Evolutionary conservation across 2,329 filamentous ascomycete genomes (phyloP), one percentile per base, ranked within the genome.

Genomic region (Hypoxylon sp.): DNA sequence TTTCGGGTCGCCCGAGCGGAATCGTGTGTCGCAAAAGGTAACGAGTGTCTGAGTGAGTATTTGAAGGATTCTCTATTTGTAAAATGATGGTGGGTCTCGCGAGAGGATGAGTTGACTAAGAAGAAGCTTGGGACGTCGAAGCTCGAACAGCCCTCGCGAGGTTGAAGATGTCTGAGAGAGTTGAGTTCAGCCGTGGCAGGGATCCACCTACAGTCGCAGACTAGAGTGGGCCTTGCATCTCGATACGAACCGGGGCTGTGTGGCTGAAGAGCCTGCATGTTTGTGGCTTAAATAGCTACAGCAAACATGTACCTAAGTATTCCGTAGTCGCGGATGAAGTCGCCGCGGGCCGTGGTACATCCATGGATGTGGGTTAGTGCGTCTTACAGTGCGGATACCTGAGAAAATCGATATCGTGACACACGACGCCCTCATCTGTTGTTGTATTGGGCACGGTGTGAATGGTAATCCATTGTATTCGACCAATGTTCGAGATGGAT

Each of bases 151-250:
- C 33, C 20, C 33, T 40, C 50, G 33, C 18, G 33, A 52, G 50
- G 50, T 52, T 52, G 33, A 52, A 52, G 22, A 53, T n/a, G 36
- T 53, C n/a, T 14, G n/a, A 28, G 16, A 42, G 22, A 28, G 24
- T 24, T 18, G 36, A 40, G 8, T 40, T 40, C 36, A 20, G 16
- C 36, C 16, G 36, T 18, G 36, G 20, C 36, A 40, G 36, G 36
- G 36, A 40, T 40, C 36, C 24, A 26, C 24, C 24, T 6, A 26
- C 24, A 26, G 36, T 52, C 38, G 56, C 22, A 46, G 16, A 38
- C 48, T 60, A 53, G 44, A 60, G 48, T 40, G 48, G 56, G 22
- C 16, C 12, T 2, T 26, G 42, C 26, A 22, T 26, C 22, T 32
- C 36, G n/a, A 16, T 57, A 24, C 33, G 4, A 32, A 28, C n/a